Base-by-base conservation (phyloP, 139 green algal species). In the Volvox reticuliferus region DNA sequence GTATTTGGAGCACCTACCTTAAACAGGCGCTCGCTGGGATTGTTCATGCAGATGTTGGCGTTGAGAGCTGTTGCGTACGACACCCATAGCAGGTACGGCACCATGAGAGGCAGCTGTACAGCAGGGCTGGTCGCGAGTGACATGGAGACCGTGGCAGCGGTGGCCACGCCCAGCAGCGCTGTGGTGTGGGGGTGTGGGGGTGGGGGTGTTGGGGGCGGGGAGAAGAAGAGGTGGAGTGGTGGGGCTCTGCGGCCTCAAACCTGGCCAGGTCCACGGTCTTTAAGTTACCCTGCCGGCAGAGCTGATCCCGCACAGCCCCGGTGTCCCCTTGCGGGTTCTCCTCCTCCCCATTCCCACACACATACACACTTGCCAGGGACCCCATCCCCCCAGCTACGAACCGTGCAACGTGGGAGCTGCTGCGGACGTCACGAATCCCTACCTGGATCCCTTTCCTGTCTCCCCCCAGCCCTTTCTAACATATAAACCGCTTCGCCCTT, bases 61-160 rank as follows among this genome's bases (percentile, higher is more conserved):
- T 86, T 91, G 76, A 91, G 87, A 0, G 87, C 87, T 12, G 87
- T 86, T n/a, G 87, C 87, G 87, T 91, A 91, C 61, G 84, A 80
- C 33, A 92, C 77, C 93, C 93, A 95, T 21, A 81, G 84, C 50
- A 95, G 86, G 90, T 95, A 95, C 44, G 93, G 93, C 22, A 89
- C 44, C 92, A 95, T 95, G 30, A 95, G 92, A 16, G 91, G 88
- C 85, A 86, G 84, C 55, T 94, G 73, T 24, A 86, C 79, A 2
- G 55, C 78, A 44, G 86, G 36, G 12, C 22, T 79, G 67, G 63
- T 44, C 30, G 62, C 79, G 78, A 86, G 50, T 17, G 87, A 37
- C 88, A 95, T 94, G 69, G 77, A 71, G n/a, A 94, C 90, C 0
- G 88, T 93, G 30, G 93, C 90, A 62, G 91, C 91, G 36, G 90